Percentiles rank a stretch among this genome's conserved stretches.
These are phyloP conservation scores for Alternaria dauci DNA, from an alignment of 2,329 filamentous ascomycete genomes.

Conservation along the genomic window DNA sequence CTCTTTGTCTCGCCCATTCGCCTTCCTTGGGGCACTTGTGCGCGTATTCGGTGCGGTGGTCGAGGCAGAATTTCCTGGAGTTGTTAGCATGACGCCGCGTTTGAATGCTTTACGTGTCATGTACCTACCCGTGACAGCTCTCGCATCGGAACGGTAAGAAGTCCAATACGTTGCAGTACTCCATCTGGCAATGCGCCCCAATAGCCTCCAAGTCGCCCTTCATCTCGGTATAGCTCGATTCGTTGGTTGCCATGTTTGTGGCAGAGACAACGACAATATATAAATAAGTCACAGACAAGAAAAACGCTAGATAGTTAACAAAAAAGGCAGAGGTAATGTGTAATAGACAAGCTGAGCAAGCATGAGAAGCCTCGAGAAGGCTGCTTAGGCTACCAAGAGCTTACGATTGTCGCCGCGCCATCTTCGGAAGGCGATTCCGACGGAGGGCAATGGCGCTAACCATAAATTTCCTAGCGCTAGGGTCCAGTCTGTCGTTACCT, in stretches of 20 bases:
- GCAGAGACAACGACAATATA: background rate
- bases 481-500: background rate
- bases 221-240: slow-evolving; percentile 72
- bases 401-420: slow-evolving; percentile 25
- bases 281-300: background rate
- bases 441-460: background rate
- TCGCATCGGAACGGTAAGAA: slow-evolving; percentile 96
- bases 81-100: slow-evolving; percentile 14
- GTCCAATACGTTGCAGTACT: slow-evolving; percentile 93
- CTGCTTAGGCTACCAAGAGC: slow-evolving; percentile 16
- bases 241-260: slow-evolving; percentile 29
- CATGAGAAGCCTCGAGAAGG: slow-evolving; percentile 31
- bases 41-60: slow-evolving; percentile 85
- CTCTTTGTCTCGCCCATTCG: slow-evolving; percentile 62
- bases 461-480: slow-evolving; percentile 7
- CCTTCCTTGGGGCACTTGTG: slow-evolving; percentile 73
- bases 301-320: background rate
- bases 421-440: slow-evolving; percentile 6
- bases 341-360: slow-evolving; percentile 21
- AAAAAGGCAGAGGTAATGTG: background rate
- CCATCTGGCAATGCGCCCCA: slow-evolving; percentile 88
- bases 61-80: slow-evolving; percentile 81
- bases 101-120: background rate
- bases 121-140: slow-evolving; percentile 71
- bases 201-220: slow-evolving; percentile 79